phyloP scores from a whole-genome alignment of 306 rosid genomes.

The Cucumis melo region DNA sequence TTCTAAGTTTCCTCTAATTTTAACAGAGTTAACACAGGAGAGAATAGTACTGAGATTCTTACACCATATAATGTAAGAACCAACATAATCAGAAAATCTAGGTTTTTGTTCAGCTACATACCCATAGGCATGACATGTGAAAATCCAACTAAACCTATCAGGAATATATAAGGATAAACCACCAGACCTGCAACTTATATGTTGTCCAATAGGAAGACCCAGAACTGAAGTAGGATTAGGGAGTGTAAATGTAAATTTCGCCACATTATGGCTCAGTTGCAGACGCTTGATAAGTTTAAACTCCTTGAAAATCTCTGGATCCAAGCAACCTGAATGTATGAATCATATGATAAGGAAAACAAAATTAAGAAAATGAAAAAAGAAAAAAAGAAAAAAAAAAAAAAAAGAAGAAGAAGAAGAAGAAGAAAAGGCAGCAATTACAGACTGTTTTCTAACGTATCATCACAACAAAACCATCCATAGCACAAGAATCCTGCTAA shows the following conservation, averaged over 20 bases:
- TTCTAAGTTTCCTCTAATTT: not conserved
- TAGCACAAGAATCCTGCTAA: not conserved
- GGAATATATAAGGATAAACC: not conserved
- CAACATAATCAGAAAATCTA: too few relatives aligned
- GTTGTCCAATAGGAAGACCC: constrained; percentile 99
- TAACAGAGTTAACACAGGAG: not conserved
- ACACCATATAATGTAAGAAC: not conserved
- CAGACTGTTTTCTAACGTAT: not conserved
- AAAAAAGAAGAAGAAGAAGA: not conserved
- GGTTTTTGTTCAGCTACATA: not conserved
- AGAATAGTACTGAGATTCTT: not conserved
- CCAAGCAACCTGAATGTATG: constrained; percentile 41
- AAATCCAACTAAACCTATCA: not conserved
- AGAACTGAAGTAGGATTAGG: constrained; percentile 67
- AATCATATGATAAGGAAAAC: not conserved
- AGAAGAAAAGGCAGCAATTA: not conserved
- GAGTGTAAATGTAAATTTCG: constrained; percentile 75
- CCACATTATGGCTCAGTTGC: constrained; percentile 92
- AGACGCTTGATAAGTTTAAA: constrained; percentile 70
- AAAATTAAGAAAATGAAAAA: not conserved
- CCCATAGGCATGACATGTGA: not conserved
- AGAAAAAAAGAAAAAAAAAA: not conserved
- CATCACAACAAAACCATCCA: not conserved
- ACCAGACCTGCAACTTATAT: constrained; percentile 89
- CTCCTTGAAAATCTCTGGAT: constrained; percentile 61